Percentiles rank a stretch among this genome's conserved stretches.
phyloP scores from a whole-genome alignment of 176 grass and related monocot genomes.

The Juncus effusus region DNA sequence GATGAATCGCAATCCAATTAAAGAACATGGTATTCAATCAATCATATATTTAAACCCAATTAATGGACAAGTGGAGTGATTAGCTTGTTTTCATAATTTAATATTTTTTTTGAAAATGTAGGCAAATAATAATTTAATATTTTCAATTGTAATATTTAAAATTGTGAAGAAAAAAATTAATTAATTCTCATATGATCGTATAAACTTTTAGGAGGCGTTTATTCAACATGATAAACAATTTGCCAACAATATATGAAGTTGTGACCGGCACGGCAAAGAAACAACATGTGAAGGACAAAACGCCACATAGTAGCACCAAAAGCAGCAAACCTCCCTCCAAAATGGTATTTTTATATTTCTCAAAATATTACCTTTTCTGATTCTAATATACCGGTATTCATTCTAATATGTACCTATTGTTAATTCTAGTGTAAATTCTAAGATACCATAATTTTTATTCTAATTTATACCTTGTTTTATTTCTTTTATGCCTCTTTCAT shows the following conservation, averaged over 20 bases:
- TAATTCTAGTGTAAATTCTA: background rate
- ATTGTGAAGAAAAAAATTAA: background rate
- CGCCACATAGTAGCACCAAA: slow-evolving; percentile 83
- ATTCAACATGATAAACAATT: slow-evolving; percentile 91
- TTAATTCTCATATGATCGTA: background rate
- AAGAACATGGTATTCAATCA: too few relatives aligned
- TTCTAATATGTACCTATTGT: background rate
- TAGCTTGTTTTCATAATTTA: too few relatives aligned
- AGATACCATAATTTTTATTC: background rate
- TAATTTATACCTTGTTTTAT: slow-evolving; percentile 5
- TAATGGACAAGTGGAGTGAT: too few relatives aligned
- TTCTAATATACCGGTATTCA: background rate
- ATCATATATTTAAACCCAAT: too few relatives aligned
- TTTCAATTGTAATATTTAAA: background rate
- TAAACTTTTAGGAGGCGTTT: slow-evolving; percentile 58
- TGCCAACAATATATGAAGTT: slow-evolving; percentile 91
- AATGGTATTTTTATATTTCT: slow-evolving; percentile 38
- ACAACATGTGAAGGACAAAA: slow-evolving; percentile 76
- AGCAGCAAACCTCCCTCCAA: slow-evolving; percentile 71
- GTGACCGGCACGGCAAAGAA: slow-evolving; percentile 75
- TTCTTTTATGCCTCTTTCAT: background rate
- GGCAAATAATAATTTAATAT: too few relatives aligned
- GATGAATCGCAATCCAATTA: too few relatives aligned
- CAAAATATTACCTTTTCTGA: background rate
- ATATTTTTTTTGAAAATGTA: too few relatives aligned